Evolutionary conservation across 139 green algal genomes (phyloP), one percentile per base, ranked within the genome.

Genomic region (Chlorella sp.): DNA sequence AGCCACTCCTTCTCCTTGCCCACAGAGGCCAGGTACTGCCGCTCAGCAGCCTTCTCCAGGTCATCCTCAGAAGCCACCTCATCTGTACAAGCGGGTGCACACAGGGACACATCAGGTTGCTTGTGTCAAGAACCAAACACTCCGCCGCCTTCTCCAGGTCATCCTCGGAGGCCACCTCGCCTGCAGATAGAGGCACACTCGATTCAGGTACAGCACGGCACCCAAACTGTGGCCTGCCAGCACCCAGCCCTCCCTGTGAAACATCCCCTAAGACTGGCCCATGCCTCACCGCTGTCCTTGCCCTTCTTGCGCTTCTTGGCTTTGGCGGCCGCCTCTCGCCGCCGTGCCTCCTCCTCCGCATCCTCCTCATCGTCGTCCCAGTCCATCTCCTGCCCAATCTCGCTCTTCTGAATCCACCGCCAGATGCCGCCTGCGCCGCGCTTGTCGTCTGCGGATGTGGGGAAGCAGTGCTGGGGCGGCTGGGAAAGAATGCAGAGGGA

Each of bases 41-140:
- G 62, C 78, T 83, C 78, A 65, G 74, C 16, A 16, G 47, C 74
- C 39, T 25, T 30, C 39, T 83, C 78, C 62, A 83, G n/a, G 39
- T 83, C 78, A 15, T 83, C 78, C 18, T 83, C 78, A 26, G 63
- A 75, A n/a, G 63, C 63, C 64, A 75, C 41, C 13, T 83, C 78
- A 9, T 41, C 78, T 80, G 73, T 41, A 28, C 2, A 9, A 9
- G 44, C 6, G 44, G 9, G 44, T 9, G 9, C 7, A 51, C n/a
- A n/a, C n/a, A n/a, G n/a, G n/a, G n/a, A n/a, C n/a, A n/a, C n/a
- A n/a, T n/a, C n/a, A n/a, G n/a, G n/a, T n/a, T n/a, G n/a, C n/a
- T n/a, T n/a, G n/a, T n/a, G n/a, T n/a, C n/a, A n/a, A n/a, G n/a
- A n/a, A n/a, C n/a, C n/a, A n/a, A n/a, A n/a, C n/a, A n/a, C 44